Evolutionary conservation across 352 stramenopile genomes (phyloP).

Genomic region (Globisporangium paroecandrum): DNA sequence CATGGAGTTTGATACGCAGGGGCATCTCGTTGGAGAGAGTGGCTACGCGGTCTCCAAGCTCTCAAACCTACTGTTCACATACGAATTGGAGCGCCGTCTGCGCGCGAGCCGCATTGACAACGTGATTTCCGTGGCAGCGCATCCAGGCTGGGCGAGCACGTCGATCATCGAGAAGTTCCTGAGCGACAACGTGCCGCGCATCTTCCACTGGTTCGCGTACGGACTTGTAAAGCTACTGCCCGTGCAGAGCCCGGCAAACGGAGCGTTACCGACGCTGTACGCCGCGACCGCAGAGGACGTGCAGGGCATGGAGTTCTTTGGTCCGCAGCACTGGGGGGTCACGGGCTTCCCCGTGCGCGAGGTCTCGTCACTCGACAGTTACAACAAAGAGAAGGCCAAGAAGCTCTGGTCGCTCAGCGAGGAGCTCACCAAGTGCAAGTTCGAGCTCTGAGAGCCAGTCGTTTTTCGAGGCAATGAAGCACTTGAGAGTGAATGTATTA

Average conservation of each 20-base stretch:
- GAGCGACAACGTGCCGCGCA: conserved; percentile 17
- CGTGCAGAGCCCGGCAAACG: conserved; percentile 3
- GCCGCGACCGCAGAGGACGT: conserved; percentile 10
- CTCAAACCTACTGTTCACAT: conserved; percentile 46
- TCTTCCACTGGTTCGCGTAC: conserved; percentile 7
- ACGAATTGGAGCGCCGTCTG: conserved; percentile 42
- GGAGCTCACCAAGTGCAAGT: neutral
- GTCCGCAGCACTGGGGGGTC: conserved; percentile 7
- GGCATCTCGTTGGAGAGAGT: conserved; percentile 20
- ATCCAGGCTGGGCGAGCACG: conserved; percentile 19
- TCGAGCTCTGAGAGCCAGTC: neutral
- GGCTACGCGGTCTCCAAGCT: conserved; percentile 51
- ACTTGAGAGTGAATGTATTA: neutral
- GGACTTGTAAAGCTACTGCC: conserved; percentile 6
- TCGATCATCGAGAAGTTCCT: conserved; percentile 35
- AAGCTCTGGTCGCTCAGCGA: conserved; percentile 20
- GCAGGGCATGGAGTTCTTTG: conserved; percentile 16
- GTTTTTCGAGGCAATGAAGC: neutral
- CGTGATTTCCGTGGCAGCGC: conserved; percentile 34
- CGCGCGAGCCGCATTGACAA: conserved; percentile 22
- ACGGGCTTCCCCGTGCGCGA: conserved; percentile 11
- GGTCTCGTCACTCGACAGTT: conserved; percentile 16
- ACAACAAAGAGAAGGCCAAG: conserved; percentile 10
- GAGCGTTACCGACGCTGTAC: conserved; percentile 11
- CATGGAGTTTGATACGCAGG: conserved; percentile 25